Evolutionary conservation across 1,284 basidiomycete species (phyloP), one percentile per base, ranked within the genome.

Genomic region (Papiliotrema flavescens): DNA sequence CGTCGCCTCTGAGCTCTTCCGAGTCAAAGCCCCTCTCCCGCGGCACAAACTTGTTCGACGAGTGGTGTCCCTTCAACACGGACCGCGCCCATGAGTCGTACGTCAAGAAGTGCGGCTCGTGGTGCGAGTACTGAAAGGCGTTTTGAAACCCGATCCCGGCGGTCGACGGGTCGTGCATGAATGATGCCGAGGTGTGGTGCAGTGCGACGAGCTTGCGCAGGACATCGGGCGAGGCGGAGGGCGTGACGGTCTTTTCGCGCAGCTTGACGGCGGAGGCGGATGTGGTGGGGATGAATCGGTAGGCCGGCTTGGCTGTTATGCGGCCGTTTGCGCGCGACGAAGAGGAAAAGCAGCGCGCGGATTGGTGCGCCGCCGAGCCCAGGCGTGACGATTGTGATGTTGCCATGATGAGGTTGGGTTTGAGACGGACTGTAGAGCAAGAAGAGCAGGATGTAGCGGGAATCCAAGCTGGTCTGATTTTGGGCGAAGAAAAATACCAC

Each of bases 181-280:
- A 76, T 3, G 64, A 61, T 8, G 71, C 59, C 2, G 70, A 57
- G n/a, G 63, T 48, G 59, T 76, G 74, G 55, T 76, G 72, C 9
- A 76, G 63, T 15, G 59, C 53, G 35, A 75, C 63, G 15, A 76
- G 66, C 17, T 53, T 56, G 37, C 67, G 64, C 3, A 72, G 64
- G 24, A 42, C 32, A 7, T 26, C 37, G 5, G 5, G 13, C 13
- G 43, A 15, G 9, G 26, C 51, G 36, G n/a, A 17, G 2, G 19
- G 24, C 37, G 49, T 28, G 22, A 6, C 24, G 17, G 49, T 4
- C 8, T 32, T 42, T 39, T 23, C 7, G n/a, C 20, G 47, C 20
- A n/a, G 17, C 20, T 49, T 49, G 28, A n/a, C 22, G 39, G 4
- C 8, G 17, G 39, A 5, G 50, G 1, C 59, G 53, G 46, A 42